Conservation (phyloP, 148 eudicot species). For the Agrostemma githago region DNA sequence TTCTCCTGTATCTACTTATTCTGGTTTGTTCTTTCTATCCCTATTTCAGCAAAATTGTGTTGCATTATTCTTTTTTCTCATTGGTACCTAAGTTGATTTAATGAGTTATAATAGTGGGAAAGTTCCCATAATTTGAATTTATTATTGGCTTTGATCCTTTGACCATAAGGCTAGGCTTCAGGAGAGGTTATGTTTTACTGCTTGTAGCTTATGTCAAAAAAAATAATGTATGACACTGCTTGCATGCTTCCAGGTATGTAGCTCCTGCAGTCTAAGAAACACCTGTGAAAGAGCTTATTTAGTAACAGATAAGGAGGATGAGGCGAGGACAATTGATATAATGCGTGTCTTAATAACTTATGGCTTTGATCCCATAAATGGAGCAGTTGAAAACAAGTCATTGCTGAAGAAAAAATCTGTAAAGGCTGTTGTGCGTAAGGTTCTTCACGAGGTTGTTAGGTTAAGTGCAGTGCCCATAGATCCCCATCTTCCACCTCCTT, state of each 20-base stretch:
- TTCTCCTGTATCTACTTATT: neutral
- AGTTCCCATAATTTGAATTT: neutral
- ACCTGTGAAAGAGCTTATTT: conserved; percentile 85
- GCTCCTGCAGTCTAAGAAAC: conserved; percentile 84
- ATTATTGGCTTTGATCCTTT: neutral
- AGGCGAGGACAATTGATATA: conserved; percentile 83
- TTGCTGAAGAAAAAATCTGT: conserved; percentile 69
- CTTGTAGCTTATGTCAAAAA: neutral
- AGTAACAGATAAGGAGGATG: conserved; percentile 88
- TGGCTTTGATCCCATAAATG: conserved; percentile 76
- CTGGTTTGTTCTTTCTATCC: neutral
- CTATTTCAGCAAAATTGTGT: neutral
- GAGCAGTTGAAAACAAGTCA: conserved; percentile 65
- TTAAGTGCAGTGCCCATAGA: conserved; percentile 94
- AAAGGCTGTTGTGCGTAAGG: conserved; percentile 64
- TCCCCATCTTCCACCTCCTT: conserved; percentile 92
- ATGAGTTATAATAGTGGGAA: neutral
- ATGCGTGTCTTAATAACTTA: conserved; percentile 75
- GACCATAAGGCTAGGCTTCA: neutral
- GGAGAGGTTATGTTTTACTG: conserved; percentile 4
- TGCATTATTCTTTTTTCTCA: neutral
- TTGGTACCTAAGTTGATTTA: neutral
- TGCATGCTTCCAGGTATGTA: conserved; percentile 66
- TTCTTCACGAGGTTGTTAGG: conserved; percentile 78
- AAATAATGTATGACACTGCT: neutral